A percentile compares a stretch with the other conserved stretches of the same genome.
Evolutionary conservation across 2,329 filamentous ascomycete species (phyloP).

Genomic region (Coleophoma eucalyptorum): DNA sequence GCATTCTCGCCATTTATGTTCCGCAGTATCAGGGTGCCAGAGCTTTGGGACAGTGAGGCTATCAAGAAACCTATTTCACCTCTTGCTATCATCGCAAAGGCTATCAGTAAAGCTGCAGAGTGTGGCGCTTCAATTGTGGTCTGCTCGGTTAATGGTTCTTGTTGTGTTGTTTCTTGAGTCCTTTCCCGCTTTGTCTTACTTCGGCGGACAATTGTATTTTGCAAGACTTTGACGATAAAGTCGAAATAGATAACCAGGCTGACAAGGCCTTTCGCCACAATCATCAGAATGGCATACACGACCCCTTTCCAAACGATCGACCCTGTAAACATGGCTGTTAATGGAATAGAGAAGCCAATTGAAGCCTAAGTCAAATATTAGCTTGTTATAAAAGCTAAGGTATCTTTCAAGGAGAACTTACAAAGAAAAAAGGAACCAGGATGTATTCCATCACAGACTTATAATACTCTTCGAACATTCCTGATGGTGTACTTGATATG

Average conservation of each 20-base stretch:
- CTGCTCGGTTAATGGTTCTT: no score
- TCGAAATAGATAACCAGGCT: conserved; percentile 33
- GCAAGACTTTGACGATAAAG: conserved; percentile 5
- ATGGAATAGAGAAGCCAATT: conserved; percentile 76
- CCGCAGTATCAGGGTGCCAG: conserved; percentile 26
- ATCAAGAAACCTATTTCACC: conserved; percentile 80
- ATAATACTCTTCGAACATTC: conserved; percentile 24
- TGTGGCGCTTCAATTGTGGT: conserved; percentile 1
- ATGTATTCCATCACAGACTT: conserved; percentile 32
- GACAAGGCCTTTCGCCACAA: conserved; percentile 55
- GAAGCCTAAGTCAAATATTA: conserved; percentile 38
- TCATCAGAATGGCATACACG: conserved; percentile 70
- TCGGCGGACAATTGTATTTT: no score
- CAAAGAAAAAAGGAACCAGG: conserved; percentile 59
- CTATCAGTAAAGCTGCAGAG: conserved; percentile 9
- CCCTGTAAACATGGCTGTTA: conserved; percentile 63
- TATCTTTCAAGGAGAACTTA: conserved; percentile 27
- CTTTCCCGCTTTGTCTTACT: no score
- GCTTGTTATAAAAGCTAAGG: neutral
- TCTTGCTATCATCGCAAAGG: conserved; percentile 66
- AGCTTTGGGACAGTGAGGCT: conserved; percentile 59
- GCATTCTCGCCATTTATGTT: neutral
- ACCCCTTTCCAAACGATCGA: conserved; percentile 67
- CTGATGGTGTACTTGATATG: conserved; percentile 1
- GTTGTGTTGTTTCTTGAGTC: no score